Evolutionary conservation across 2,329 filamentous ascomycete genomes (phyloP), one percentile per base, ranked within the genome.

Genomic region (Gaeumannomyces tritici): DNA sequence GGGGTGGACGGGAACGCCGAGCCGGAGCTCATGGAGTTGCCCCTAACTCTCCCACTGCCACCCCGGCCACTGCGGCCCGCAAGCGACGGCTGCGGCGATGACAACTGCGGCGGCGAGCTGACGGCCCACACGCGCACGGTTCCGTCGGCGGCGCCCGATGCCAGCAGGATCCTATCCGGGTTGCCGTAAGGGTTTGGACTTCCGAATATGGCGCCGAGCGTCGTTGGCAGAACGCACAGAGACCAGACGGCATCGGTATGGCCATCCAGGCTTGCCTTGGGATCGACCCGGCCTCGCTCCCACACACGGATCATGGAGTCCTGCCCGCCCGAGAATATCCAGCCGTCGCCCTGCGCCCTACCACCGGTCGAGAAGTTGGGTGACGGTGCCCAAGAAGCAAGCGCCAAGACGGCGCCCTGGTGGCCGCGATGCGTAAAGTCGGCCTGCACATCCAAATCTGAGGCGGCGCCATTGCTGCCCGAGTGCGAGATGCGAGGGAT

Each of bases 241-340:
- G 92, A 89, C 95, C 95, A 99, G 5, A 99, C 91, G 4, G 93
- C 91, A 78, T 99, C 95, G 0, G 89, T 96, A 71, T 98, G 95
- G 0, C 93, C 93, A 67, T 97, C 91, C 4, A 99, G 80, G 0
- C 92, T 96, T 2, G 92, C 92, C 75, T 98, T 98, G 9, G 95
- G 92, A 72, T 98, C 95, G 35, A 99, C 91, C 58, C 93, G 83
- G 31, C 93, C 93, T 60, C 93, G 86, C 74, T 99, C 93, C 95
- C 95, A 99, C 0, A 99, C 92, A 33, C 93, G 86, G 51, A 99
- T 87, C 8, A 91, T 96, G 24, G 90, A 87, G 74, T 99, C 95
- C 73, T 97, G 92, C 4, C 95, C 95, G 64, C 95, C 95, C 6
- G 93, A 98, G 75, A 99, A 99, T 67, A 99, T 93, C 95, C 95